phyloP scores from a whole-genome alignment of 2,329 filamentous ascomycete genomes.

The Dactylonectria estremocensis region DNA sequence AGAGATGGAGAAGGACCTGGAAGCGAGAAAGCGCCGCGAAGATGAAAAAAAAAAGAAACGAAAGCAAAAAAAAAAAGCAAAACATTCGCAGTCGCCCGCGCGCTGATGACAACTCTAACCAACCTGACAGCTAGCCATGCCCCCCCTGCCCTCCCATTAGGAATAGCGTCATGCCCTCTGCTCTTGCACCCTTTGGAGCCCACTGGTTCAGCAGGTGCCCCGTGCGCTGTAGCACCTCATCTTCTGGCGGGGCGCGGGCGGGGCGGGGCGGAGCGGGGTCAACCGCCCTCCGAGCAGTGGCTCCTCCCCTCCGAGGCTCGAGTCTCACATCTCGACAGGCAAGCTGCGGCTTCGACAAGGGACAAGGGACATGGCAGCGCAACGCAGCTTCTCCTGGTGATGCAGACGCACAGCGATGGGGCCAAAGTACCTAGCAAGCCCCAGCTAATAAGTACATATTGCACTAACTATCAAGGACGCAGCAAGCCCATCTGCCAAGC shows the following conservation, averaged over 20 bases:
- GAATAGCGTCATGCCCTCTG: background rate
- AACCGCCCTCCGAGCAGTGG: background rate
- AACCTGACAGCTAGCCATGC: background rate
- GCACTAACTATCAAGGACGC: too few relatives aligned
- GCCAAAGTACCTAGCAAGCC: background rate
- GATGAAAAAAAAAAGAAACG: constrained; percentile 4
- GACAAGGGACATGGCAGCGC: constrained; percentile 8
- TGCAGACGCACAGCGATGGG: constrained; percentile 3
- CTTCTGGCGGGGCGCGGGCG: constrained; percentile 37
- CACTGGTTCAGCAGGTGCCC: background rate
- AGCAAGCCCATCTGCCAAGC: background rate
- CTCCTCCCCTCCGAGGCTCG: background rate
- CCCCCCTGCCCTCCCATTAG: background rate
- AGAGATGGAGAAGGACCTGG: constrained; percentile 2
- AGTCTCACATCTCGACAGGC: background rate
- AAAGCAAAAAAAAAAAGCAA: constrained; percentile 27
- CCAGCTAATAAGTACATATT: too few relatives aligned
- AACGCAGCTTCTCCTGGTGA: background rate
- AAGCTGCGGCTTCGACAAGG: background rate
- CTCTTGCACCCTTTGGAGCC: constrained; percentile 27
- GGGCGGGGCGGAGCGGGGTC: constrained; percentile 40
- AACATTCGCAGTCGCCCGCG: constrained; percentile 8
- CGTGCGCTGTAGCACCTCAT: constrained; percentile 33
- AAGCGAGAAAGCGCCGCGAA: constrained; percentile 19
- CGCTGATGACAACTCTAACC: constrained; percentile 8